Percentiles rank a stretch among this genome's conserved stretches.
Conservation (phyloP, 352 stramenopile species). For the Phytophthora capsici region DNA sequence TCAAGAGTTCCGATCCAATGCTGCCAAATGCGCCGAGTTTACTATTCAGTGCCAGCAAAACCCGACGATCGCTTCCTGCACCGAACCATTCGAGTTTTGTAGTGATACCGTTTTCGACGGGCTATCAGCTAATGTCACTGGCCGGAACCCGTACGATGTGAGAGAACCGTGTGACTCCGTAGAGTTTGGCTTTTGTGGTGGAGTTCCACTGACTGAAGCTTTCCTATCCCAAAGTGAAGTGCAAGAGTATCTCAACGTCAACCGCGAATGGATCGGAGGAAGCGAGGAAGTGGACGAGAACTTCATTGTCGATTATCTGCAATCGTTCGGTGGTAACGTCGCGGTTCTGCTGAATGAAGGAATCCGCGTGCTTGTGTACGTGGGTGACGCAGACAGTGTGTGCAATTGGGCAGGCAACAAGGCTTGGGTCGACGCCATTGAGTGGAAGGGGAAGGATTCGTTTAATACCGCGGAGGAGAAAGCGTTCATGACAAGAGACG, state of each 20-base stretch:
- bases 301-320: constrained; percentile 84
- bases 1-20: constrained; percentile 35
- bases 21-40: constrained; percentile 31
- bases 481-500: constrained; percentile 30
- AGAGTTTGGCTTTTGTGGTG: constrained; percentile 40
- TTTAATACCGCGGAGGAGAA: constrained; percentile 70
- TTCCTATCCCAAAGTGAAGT: constrained; percentile 57
- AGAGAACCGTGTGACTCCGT: constrained; percentile 44
- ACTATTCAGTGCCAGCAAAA: constrained; percentile 33
- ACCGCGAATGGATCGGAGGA: constrained; percentile 38
- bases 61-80: constrained; percentile 30
- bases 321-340: constrained; percentile 80
- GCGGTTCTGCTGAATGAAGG: constrained; percentile 74
- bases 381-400: constrained; percentile 95
- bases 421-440: constrained; percentile 91
- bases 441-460: constrained; percentile 86
- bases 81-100: constrained; percentile 40
- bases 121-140: constrained; percentile 26
- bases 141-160: constrained; percentile 63
- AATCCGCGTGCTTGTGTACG: constrained; percentile 93
- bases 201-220: constrained; percentile 39
- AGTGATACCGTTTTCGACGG: constrained; percentile 31
- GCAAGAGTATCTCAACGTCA: constrained; percentile 29
- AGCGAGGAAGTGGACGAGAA: constrained; percentile 89
- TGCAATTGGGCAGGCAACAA: constrained; percentile 96